These are phyloP conservation scores for Alternaria sp. DNA, from an alignment of 2,329 filamentous ascomycete species.

Conservation along the genomic window DNA sequence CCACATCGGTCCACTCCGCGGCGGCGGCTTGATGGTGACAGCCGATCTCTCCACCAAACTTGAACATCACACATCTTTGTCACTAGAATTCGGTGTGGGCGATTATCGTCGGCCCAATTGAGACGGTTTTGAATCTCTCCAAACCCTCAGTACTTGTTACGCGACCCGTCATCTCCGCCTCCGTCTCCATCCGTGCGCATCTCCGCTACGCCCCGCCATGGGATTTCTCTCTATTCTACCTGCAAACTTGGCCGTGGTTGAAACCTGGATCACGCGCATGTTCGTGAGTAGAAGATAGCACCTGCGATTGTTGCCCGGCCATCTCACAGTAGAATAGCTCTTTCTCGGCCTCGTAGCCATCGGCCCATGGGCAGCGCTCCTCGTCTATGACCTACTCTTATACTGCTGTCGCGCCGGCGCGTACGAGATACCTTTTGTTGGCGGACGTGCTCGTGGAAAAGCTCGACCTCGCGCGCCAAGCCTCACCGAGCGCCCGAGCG, in stretches of 20 bases:
- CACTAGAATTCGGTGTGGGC: not conserved
- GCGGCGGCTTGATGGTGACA: slow-evolving; percentile 17
- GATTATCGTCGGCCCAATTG: not conserved
- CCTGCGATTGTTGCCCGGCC: not conserved
- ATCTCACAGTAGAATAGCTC: slow-evolving; percentile 58
- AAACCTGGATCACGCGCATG: slow-evolving; percentile 68
- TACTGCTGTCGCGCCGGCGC: slow-evolving; percentile 67
- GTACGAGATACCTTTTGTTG: slow-evolving; percentile 67
- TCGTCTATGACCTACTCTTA: slow-evolving; percentile 70
- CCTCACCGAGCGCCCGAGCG: slow-evolving; percentile 65
- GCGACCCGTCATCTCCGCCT: not conserved
- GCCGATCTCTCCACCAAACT: slow-evolving; percentile 9
- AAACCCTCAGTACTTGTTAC: not conserved
- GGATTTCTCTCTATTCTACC: slow-evolving; percentile 72
- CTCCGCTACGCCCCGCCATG: slow-evolving; percentile 56
- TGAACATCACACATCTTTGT: slow-evolving; percentile 6
- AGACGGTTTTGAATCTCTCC: not conserved
- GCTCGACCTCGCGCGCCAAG: slow-evolving; percentile 68
- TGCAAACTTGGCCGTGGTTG: slow-evolving; percentile 63
- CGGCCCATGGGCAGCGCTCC: slow-evolving; percentile 66
- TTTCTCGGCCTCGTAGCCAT: slow-evolving; percentile 68
- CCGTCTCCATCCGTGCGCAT: not conserved
- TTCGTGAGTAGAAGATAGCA: slow-evolving; percentile 62
- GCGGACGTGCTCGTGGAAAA: slow-evolving; percentile 67
- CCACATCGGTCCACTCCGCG: slow-evolving; percentile 14